phyloP scores from a whole-genome alignment of 2,329 filamentous ascomycete species.

The Talaromyces sp. region DNA sequence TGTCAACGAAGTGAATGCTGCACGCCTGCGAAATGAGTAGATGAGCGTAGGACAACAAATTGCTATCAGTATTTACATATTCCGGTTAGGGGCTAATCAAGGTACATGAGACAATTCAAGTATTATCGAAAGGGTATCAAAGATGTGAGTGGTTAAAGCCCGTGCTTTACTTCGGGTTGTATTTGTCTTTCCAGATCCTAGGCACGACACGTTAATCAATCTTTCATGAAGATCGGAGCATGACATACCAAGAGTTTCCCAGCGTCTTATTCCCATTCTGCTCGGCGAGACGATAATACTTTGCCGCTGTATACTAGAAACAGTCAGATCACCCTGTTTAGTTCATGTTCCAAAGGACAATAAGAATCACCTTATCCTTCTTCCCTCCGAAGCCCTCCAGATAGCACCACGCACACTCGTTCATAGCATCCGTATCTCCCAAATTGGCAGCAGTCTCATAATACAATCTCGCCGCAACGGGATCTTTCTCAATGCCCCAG shows the following conservation, averaged over 20 bases:
- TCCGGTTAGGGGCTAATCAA: not conserved
- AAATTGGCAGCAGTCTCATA: constrained; percentile 97
- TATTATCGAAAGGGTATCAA: not conserved
- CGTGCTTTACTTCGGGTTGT: constrained; percentile 53
- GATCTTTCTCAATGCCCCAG: constrained; percentile 85
- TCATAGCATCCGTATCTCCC: constrained; percentile 96
- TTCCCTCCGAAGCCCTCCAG: constrained; percentile 93
- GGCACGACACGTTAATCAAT: constrained; percentile 10
- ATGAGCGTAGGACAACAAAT: not conserved
- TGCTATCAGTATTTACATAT: constrained; percentile 1
- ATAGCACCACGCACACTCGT: constrained; percentile 94
- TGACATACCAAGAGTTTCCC: constrained; percentile 87
- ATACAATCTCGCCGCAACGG: constrained; percentile 81
- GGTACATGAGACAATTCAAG: constrained; percentile 1
- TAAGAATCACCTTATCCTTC: constrained; percentile 78
- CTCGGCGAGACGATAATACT: constrained; percentile 89
- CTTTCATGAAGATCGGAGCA: constrained; percentile 3
- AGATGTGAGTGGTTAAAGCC: not conserved
- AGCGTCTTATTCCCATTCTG: constrained; percentile 82
- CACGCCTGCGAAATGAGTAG: not conserved
- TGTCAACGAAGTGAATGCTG: not conserved
- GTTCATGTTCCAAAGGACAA: not conserved
- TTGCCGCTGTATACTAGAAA: constrained; percentile 59
- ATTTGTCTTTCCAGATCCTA: constrained; percentile 99
- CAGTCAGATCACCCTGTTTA: not conserved